These are phyloP conservation scores for Beauveria sp. DNA, from an alignment of 2,329 filamentous ascomycete genomes.

Conservation along the genomic window DNA sequence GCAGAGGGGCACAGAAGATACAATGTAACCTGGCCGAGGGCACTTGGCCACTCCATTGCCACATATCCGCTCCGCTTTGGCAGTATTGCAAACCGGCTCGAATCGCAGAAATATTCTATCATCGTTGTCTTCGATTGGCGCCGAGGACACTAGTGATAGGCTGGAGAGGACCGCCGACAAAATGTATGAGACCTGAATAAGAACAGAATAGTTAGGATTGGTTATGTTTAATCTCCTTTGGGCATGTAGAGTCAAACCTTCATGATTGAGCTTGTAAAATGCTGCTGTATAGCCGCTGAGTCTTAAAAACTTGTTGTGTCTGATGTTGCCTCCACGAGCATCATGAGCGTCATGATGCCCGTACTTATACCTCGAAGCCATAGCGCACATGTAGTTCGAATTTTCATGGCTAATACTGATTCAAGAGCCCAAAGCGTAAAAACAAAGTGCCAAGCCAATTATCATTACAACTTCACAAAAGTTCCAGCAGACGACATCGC, in stretches of 20 bases:
- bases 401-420: neutral
- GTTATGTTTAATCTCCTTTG: neutral
- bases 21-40: neutral
- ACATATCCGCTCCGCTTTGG: neutral
- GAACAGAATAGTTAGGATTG: neutral
- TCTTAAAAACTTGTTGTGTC: neutral
- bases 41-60: neutral
- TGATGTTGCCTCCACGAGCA: neutral
- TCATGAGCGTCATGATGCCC: neutral
- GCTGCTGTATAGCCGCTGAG: too few relatives aligned
- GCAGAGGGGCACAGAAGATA: neutral
- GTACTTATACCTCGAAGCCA: neutral
- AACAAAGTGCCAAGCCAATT: neutral
- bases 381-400: too few relatives aligned
- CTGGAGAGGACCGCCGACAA: neutral
- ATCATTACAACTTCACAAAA: neutral
- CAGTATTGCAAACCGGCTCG: too few relatives aligned
- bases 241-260: neutral
- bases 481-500: neutral
- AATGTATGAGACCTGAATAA: neutral
- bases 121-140: neutral
- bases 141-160: neutral
- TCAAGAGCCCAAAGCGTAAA: neutral
- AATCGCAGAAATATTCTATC: neutral
- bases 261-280: neutral